Evolutionary conservation across 2,329 filamentous ascomycete genomes (phyloP), one percentile per base, ranked within the genome.

Genomic region (Ascomycota sp.): DNA sequence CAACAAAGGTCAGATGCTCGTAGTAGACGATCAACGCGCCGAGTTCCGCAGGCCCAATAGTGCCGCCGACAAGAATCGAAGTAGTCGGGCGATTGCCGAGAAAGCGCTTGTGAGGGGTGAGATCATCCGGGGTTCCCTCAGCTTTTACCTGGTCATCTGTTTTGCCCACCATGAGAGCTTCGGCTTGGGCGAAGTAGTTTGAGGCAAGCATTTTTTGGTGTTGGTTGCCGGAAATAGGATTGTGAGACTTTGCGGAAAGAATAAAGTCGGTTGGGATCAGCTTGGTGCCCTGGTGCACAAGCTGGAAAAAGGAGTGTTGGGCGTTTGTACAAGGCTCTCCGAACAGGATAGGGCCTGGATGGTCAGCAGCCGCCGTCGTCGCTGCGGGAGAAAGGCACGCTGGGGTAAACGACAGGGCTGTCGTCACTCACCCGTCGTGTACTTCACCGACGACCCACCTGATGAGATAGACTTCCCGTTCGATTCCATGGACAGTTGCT

Each of bases 251-350:
- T 39, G 82, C 85, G 24, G 89, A 89, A 44, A 98, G 64, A 60
- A 98, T 91, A 64, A 98, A 98, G 59, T 98, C 89, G 43, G 86
- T 77, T 11, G 89, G 89, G 51, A 98, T 95, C 47, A 98, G 75
- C 71, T 95, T 95, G 45, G 89, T 98, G 47, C 89, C 89, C 59
- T 98, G 89, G 67, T 98, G 89, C 35, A 98, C 74, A 28, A 98
- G 76, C 69, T 98, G 89, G 76, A 92, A 98, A 75, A 98, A 98
- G 36, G 89, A 95, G 70, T 98, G 89, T 64, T 98, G 89, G 27
- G 89, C 89, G 52, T 98, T 98, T 54, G 89, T 98, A 57, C 83
- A 91, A 31, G 89, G 89, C 66, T 98, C 89, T 49, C 89, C 89
- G 51, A 98, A 98, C 38, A 98, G 64, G 50, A 98, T 86, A 32